Evolutionary conservation across 1,284 basidiomycete genomes (phyloP).

Genomic region (Entoloma clypeatum): DNA sequence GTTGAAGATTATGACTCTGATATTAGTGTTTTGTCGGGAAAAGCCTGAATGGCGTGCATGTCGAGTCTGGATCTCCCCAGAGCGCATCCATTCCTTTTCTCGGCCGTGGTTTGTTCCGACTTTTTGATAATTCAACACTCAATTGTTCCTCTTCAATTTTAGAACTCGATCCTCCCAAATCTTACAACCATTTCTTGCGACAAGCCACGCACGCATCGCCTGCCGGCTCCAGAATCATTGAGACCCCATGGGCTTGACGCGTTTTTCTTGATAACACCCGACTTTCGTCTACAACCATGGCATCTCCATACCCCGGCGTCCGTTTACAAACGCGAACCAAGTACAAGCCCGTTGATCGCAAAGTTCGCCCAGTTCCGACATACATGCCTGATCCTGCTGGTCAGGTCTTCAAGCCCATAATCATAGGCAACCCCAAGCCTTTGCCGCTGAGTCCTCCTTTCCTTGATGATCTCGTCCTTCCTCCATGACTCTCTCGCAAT

Average conservation of each 20-base stretch:
- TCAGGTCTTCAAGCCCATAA: conserved; percentile 23
- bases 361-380: conserved; percentile 29
- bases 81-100: conserved; percentile 13
- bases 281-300: background rate
- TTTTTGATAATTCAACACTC: conserved; percentile 11
- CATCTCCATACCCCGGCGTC: no score
- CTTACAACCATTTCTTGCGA: conserved; percentile 17
- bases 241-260: conserved; percentile 18
- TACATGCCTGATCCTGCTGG: conserved; percentile 27
- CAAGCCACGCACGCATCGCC: conserved; percentile 1
- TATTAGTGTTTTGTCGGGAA: conserved; percentile 14
- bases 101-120: conserved; percentile 15
- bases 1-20: conserved; percentile 6
- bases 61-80: conserved; percentile 10
- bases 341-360: conserved; percentile 31
- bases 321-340: conserved; percentile 10
- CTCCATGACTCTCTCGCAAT: conserved; percentile 15
- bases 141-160: background rate
- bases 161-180: conserved; percentile 10
- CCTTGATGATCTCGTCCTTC: conserved; percentile 3
- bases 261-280: conserved; percentile 3
- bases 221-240: background rate
- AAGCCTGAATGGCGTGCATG: conserved; percentile 9
- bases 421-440: conserved; percentile 2
- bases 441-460: conserved; percentile 20